These are phyloP conservation scores for Coemansia sp. DNA, from an alignment of 192 early-diverging fungal genomes.

Conservation along the genomic window DNA sequence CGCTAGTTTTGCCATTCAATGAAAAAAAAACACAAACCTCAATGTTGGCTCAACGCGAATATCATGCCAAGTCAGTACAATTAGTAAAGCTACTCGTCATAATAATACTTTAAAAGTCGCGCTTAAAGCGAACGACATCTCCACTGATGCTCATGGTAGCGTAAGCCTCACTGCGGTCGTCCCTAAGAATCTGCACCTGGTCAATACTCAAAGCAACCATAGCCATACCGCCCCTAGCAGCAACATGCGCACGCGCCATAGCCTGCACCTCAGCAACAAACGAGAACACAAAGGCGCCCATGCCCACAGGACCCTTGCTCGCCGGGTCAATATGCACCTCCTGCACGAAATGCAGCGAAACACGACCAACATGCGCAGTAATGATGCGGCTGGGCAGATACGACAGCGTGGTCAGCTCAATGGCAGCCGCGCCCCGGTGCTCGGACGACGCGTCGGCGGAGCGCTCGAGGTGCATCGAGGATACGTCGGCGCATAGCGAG, in stretches of 20 bases:
- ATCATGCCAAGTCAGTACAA: too few species aligned
- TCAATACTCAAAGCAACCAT: slow-evolving; percentile 66
- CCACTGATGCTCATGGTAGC: slow-evolving; percentile 54
- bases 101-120: not conserved
- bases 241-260: slow-evolving; percentile 63
- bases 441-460: slow-evolving; percentile 1
- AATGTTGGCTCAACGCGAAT: too few species aligned
- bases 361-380: slow-evolving; percentile 61
- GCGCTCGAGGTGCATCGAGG: not conserved
- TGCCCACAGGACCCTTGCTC: slow-evolving; percentile 55
- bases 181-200: slow-evolving; percentile 61
- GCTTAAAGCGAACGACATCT: slow-evolving; percentile 13
- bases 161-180: slow-evolving; percentile 72
- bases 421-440: slow-evolving; percentile 12
- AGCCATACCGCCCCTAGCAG: slow-evolving; percentile 70
- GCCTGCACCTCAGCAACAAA: slow-evolving; percentile 68
- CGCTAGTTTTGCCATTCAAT: too few species aligned
- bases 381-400: slow-evolving; percentile 58
- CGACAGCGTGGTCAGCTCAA: slow-evolving; percentile 70
- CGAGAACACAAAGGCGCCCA: slow-evolving; percentile 69
- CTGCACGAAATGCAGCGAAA: slow-evolving; percentile 81
- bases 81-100: too few species aligned
- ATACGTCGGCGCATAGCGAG: slow-evolving; percentile 9
- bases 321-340: slow-evolving; percentile 52
- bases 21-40: too few species aligned